These are phyloP conservation scores for Solanum chiquidenum DNA, from an alignment of 257 asterid genomes.

Conservation along the genomic window DNA sequence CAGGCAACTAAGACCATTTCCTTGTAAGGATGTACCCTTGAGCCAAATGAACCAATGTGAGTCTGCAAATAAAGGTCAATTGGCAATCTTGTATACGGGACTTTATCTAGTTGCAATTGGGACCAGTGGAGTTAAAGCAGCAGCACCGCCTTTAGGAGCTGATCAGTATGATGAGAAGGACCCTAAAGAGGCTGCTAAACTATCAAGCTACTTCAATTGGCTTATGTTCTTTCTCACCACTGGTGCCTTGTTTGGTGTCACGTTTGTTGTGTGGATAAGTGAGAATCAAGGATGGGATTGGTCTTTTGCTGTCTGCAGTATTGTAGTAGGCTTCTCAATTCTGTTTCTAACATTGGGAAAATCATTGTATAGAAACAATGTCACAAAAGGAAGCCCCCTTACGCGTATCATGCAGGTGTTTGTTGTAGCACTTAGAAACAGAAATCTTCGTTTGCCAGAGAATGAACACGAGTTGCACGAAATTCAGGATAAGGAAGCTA, in stretches of 20 bases:
- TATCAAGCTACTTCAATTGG: slow-evolving; percentile 76
- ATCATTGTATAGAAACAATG: slow-evolving; percentile 34
- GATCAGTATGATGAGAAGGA: slow-evolving; percentile 61
- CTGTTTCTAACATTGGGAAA: slow-evolving; percentile 43
- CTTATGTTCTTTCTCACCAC: slow-evolving; percentile 34
- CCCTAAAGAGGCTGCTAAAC: slow-evolving; percentile 37
- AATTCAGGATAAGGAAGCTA: slow-evolving; percentile 37
- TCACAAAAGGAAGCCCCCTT: slow-evolving; percentile 54
- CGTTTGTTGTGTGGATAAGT: slow-evolving; percentile 63
- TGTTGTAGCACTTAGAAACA: slow-evolving; percentile 46
- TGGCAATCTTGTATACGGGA: slow-evolving; percentile 33
- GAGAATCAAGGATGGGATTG: slow-evolving; percentile 69
- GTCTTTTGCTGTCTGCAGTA: slow-evolving; percentile 51
- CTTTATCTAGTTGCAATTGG: slow-evolving; percentile 67
- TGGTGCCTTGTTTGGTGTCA: slow-evolving; percentile 59
- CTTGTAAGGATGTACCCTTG: slow-evolving; percentile 42
- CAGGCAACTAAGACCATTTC: slow-evolving; percentile 41
- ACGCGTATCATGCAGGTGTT: slow-evolving; percentile 51
- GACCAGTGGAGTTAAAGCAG: slow-evolving; percentile 54
- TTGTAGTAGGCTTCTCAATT: slow-evolving; percentile 33
- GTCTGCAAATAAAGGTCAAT: slow-evolving; percentile 28
- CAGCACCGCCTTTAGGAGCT: slow-evolving; percentile 64
- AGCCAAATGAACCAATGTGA: slow-evolving; percentile 28
- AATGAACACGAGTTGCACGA: slow-evolving; percentile 34
- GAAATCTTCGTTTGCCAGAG: slow-evolving; percentile 36